Evolutionary conservation across 768 basidiomycete species (phyloP).

Genomic region (Daedaleopsis nitida): DNA sequence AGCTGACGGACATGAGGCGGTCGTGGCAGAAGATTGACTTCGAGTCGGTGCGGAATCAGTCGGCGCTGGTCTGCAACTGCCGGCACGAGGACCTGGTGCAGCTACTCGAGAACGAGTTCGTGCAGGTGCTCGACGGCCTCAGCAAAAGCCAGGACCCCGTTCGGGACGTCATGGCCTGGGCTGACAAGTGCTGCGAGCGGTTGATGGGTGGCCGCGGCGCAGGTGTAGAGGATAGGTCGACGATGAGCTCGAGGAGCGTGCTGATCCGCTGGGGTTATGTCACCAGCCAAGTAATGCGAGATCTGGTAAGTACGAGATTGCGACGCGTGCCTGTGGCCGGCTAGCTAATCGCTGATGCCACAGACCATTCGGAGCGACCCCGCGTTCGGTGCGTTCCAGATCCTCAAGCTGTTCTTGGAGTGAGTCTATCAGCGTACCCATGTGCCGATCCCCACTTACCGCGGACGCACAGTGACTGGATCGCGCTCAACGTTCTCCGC

Average conservation of each 20-base stretch:
- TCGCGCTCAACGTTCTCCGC: constrained; percentile 84
- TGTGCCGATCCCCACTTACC: constrained; percentile 16
- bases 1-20: constrained; percentile 80
- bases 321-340: neutral
- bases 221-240: constrained; percentile 69
- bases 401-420: constrained; percentile 90
- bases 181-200: constrained; percentile 85
- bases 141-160: constrained; percentile 78
- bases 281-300: constrained; percentile 90
- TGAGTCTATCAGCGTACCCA: constrained; percentile 41
- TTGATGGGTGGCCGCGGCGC: constrained; percentile 73
- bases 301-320: constrained; percentile 58
- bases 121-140: constrained; percentile 70
- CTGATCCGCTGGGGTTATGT: constrained; percentile 93
- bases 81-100: constrained; percentile 88
- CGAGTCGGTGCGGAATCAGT: constrained; percentile 89
- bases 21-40: constrained; percentile 91
- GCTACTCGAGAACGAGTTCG: constrained; percentile 83
- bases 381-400: constrained; percentile 91
- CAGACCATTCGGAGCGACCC: constrained; percentile 93
- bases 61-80: constrained; percentile 91
- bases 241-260: constrained; percentile 85
- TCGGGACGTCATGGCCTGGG: constrained; percentile 87
- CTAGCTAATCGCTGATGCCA: constrained; percentile 1
- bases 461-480: constrained; percentile 70